Conservation (phyloP, 345 rosid genomes). For the Salix koriyanagi region DNA sequence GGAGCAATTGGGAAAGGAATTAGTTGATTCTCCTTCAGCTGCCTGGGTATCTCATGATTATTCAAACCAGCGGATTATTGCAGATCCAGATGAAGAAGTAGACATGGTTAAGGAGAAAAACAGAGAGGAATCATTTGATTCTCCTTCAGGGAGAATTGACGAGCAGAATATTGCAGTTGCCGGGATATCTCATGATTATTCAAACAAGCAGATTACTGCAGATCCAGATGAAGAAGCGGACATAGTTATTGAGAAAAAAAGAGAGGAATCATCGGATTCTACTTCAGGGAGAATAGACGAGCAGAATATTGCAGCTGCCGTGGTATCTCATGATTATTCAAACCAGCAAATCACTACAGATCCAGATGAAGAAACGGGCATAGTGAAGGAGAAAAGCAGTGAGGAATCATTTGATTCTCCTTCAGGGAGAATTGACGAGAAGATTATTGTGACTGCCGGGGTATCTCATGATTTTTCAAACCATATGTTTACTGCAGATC, state of each 20-base stretch:
- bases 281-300: neutral
- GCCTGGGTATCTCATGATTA: neutral
- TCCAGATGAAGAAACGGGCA: neutral
- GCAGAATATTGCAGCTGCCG: neutral
- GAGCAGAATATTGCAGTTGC: neutral
- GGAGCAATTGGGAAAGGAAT: constrained; percentile 20
- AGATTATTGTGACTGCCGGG: neutral
- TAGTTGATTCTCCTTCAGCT: neutral
- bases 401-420: neutral
- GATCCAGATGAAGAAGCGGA: neutral
- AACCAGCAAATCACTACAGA: neutral
- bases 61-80: neutral
- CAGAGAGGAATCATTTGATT: neutral
- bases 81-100: neutral
- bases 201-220: neutral
- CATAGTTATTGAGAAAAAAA: neutral
- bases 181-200: neutral
- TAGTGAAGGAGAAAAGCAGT: neutral
- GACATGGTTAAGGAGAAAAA: neutral
- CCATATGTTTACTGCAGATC: neutral
- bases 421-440: neutral
- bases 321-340: neutral
- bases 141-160: neutral
- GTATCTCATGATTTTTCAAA: neutral
- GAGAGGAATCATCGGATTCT: neutral